Evolutionary conservation across 371 early-diverging fungal species (phyloP).

Genomic region (Nosema muscidifuracis): DNA sequence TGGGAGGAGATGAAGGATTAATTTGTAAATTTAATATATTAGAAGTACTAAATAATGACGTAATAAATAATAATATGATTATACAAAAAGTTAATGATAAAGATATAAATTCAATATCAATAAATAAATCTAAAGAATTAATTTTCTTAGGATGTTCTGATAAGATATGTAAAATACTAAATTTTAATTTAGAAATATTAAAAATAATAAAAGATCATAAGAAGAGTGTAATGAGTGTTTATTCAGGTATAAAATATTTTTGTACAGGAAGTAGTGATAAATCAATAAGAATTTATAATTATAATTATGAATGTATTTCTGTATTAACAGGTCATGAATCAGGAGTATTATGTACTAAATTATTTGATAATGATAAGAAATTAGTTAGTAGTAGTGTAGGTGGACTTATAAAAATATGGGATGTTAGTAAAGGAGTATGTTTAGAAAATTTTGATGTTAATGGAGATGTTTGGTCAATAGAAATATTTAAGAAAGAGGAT

Average conservation of each 20-base stretch:
- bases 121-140: slow-evolving; percentile 21
- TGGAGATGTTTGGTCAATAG: background rate
- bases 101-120: slow-evolving; percentile 27
- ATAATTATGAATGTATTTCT: slow-evolving; percentile 64
- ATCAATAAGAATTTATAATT: slow-evolving; percentile 68
- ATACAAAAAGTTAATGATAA: slow-evolving; percentile 27
- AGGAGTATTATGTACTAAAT: slow-evolving; percentile 58
- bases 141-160: slow-evolving; percentile 28
- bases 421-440: slow-evolving; percentile 22
- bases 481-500: no score
- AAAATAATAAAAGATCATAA: slow-evolving; percentile 20
- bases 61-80: slow-evolving; percentile 11
- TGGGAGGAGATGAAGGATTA: slow-evolving; percentile 30
- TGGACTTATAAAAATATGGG: slow-evolving; percentile 27
- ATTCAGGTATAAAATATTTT: background rate
- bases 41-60: background rate
- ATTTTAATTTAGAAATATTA: slow-evolving; percentile 20
- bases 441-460: slow-evolving; percentile 8
- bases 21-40: slow-evolving; percentile 3
- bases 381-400: slow-evolving; percentile 10
- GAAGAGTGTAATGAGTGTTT: slow-evolving; percentile 26
- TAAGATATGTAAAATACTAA: slow-evolving; percentile 30
- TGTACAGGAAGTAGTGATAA: slow-evolving; percentile 63
- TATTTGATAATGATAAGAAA: slow-evolving; percentile 18
- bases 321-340: slow-evolving; percentile 66